Conservation (phyloP, 192 early-diverging fungal species). For the Anaeromyces robustus region DNA sequence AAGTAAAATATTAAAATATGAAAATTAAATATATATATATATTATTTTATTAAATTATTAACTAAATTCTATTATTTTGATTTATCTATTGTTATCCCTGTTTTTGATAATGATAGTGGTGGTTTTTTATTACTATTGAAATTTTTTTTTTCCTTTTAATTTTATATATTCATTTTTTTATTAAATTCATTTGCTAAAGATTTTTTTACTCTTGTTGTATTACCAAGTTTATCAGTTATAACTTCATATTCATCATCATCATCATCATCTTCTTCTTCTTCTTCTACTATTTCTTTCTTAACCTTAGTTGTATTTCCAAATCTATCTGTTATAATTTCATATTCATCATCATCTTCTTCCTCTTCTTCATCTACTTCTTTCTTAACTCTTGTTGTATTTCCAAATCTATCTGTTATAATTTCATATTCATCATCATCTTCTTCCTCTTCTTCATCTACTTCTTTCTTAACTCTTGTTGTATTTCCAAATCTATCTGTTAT, state of each 20-base stretch:
- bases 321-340: background rate
- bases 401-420: background rate
- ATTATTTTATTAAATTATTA: too few species aligned
- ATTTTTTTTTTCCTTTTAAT: background rate
- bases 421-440: constrained; percentile 4
- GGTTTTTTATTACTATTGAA: too few species aligned
- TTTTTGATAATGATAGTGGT: too few species aligned
- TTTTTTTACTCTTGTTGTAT: constrained; percentile 11
- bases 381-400: background rate
- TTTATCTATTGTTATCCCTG: too few species aligned
- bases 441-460: constrained; percentile 24
- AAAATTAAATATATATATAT: too few species aligned
- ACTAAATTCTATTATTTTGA: too few species aligned
- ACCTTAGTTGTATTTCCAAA: background rate
- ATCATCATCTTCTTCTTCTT: constrained; percentile 29
- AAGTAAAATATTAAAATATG: too few species aligned
- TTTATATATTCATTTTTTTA: background rate
- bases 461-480: constrained; percentile 3
- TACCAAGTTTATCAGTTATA: constrained; percentile 14
- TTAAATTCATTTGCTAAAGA: background rate
- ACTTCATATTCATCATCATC: constrained; percentile 16
- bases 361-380: background rate
- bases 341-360: background rate
- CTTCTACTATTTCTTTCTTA: constrained; percentile 22
- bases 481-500: constrained; percentile 15